Percentiles rank a stretch among this genome's conserved stretches.
Conservation (phyloP, 208 protist genomes). For the Herpetomonas muscarum region DNA sequence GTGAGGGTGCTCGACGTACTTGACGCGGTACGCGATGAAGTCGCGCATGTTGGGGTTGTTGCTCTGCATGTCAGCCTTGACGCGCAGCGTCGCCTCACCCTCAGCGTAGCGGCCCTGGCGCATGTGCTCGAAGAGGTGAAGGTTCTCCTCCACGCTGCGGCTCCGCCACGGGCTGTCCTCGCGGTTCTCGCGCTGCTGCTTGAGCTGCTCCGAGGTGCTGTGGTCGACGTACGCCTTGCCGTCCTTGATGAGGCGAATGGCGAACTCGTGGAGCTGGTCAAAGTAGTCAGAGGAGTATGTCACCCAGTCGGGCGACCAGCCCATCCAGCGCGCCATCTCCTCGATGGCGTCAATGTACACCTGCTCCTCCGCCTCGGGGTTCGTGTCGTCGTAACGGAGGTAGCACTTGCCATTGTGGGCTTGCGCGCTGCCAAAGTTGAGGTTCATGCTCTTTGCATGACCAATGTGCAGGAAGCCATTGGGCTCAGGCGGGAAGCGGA, state of each 20-base stretch:
- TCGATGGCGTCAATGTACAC: slow-evolving; percentile 97
- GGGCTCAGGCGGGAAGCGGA: slow-evolving; percentile 96
- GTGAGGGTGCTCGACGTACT: slow-evolving; percentile 94
- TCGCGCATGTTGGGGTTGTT: slow-evolving; percentile 99
- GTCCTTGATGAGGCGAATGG: slow-evolving; percentile 97
- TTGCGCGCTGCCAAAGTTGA: slow-evolving; percentile 98
- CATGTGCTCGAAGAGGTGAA: slow-evolving; percentile 93
- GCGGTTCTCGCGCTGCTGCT: slow-evolving; percentile 75
- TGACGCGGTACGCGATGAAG: slow-evolving; percentile 99
- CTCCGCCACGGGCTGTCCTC: slow-evolving; percentile 91
- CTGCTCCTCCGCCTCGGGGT: slow-evolving; percentile 97
- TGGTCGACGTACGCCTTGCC: slow-evolving; percentile 98
- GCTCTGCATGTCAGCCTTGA: slow-evolving; percentile 98
- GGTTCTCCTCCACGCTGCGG: slow-evolving; percentile 89
- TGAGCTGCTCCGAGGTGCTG: slow-evolving; percentile 95
- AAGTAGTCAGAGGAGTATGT: slow-evolving; percentile 99
- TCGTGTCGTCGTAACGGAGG: slow-evolving; percentile 99
- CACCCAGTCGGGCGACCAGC: slow-evolving; percentile 89
- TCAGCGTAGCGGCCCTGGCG: slow-evolving; percentile 95
- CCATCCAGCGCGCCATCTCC: slow-evolving; percentile 92
- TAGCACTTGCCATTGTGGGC: slow-evolving; percentile 93
- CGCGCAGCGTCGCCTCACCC: slow-evolving; percentile 96
- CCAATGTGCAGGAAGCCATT: slow-evolving; percentile 99
- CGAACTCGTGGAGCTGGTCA: slow-evolving; percentile 96
- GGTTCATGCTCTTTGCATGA: slow-evolving; percentile 99